A percentile compares a stretch with the other conserved stretches of the same genome.
Conservation (phyloP, 371 early-diverging fungal genomes). For the Aphelidium insulamus region DNA sequence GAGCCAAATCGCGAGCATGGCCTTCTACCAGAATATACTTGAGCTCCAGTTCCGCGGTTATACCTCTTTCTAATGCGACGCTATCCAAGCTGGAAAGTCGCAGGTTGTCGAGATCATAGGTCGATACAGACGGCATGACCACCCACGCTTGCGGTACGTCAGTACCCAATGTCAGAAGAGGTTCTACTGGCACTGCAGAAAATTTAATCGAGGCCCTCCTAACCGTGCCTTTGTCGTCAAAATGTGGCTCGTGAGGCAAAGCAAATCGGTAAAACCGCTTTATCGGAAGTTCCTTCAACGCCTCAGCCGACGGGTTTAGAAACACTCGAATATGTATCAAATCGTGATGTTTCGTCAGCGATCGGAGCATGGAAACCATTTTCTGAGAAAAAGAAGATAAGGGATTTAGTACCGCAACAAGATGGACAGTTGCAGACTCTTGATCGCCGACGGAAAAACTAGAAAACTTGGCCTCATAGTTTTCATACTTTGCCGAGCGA, state of each 20-base stretch:
- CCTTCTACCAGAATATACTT: constrained; percentile 69
- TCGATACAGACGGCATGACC: constrained; percentile 48
- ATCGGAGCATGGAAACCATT: constrained; percentile 36
- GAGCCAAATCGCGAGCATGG: constrained; percentile 43
- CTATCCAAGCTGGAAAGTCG: constrained; percentile 25
- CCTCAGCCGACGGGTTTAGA: constrained; percentile 23
- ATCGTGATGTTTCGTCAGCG: constrained; percentile 29
- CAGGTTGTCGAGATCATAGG: constrained; percentile 81
- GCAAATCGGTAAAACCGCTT: constrained; percentile 76
- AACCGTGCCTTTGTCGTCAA: constrained; percentile 21
- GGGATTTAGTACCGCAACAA: constrained; percentile 51
- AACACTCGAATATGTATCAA: constrained; percentile 33
- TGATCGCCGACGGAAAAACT: constrained; percentile 13
- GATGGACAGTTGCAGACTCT: constrained; percentile 19
- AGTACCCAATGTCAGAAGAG: constrained; percentile 62
- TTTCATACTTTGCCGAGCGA: no score
- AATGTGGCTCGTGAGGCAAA: constrained; percentile 29
- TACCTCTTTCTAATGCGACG: constrained; percentile 11
- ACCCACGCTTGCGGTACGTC: constrained; percentile 73
- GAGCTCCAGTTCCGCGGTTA: constrained; percentile 56
- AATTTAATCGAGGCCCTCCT: constrained; percentile 34
- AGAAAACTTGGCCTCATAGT: constrained; percentile 6
- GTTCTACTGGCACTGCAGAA: constrained; percentile 39
- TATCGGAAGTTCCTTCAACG: constrained; percentile 37
- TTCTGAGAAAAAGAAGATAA: constrained; percentile 48